A percentile compares a stretch with the other conserved stretches of the same genome.
phyloP scores from a whole-genome alignment of 2,329 filamentous ascomycete species.

The Nemania serpens region DNA sequence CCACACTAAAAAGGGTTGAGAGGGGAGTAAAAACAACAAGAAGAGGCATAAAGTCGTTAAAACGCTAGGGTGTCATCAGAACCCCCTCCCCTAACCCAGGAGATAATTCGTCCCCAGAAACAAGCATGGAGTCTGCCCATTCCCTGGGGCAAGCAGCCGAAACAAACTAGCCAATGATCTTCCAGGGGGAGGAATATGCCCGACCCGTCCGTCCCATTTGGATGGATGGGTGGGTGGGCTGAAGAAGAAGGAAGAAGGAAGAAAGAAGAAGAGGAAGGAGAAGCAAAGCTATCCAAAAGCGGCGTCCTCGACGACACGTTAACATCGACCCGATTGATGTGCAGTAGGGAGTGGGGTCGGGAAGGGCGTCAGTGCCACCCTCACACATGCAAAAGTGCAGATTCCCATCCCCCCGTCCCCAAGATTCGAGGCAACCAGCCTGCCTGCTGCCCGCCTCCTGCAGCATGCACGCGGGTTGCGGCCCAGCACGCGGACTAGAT shows the following conservation, averaged over 20 bases:
- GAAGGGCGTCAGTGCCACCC: neutral
- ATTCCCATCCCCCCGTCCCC: neutral
- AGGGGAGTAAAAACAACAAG: neutral
- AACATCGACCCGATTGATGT: constrained; percentile 6
- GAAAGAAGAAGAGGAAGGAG: neutral
- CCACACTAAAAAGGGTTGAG: neutral
- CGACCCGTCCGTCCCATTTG: neutral
- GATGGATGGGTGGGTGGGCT: neutral
- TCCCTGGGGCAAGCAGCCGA: neutral
- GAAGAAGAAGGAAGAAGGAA: no score
- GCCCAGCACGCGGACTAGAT: constrained; percentile 12
- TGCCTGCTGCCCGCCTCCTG: neutral
- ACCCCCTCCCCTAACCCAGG: neutral
- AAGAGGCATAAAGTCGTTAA: constrained; percentile 16
- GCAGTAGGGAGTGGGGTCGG: constrained; percentile 5
- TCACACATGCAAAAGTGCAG: constrained; percentile 8
- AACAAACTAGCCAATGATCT: constrained; percentile 8
- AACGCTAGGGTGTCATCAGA: neutral
- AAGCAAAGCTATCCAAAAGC: neutral
- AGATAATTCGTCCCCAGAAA: no score
- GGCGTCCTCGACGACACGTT: constrained; percentile 6
- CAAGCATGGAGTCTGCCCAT: no score
- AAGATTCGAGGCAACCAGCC: constrained; percentile 15
- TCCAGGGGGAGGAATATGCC: neutral
- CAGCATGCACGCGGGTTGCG: constrained; percentile 16